Evolutionary conservation across 495 filamentous ascomycete genomes (phyloP).

Genomic region (Hyaloscypha finlandica): DNA sequence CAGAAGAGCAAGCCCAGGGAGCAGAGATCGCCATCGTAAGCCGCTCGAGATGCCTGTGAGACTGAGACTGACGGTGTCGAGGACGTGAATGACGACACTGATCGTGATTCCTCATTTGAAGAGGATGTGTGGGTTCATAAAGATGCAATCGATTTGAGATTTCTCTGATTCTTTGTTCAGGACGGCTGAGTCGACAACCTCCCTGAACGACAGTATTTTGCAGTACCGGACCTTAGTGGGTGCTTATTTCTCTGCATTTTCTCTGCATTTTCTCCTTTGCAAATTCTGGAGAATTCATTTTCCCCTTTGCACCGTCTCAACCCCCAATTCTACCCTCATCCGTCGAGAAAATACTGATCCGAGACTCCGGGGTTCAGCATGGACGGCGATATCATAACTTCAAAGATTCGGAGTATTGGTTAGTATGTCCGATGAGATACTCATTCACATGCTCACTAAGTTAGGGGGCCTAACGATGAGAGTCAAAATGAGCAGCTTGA

Average conservation of each 20-base stretch:
- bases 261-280: no score
- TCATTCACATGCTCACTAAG: not conserved
- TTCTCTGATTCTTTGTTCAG: not conserved
- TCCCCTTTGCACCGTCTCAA: no score
- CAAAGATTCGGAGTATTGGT: slow-evolving; percentile 1
- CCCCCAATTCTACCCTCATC: no score
- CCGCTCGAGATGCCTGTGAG: no score
- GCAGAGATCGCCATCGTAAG: no score
- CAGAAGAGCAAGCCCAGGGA: no score
- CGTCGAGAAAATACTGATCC: no score
- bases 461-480: slow-evolving; percentile 42
- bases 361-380: slow-evolving; percentile 12
- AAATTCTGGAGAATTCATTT: no score
- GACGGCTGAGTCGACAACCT: slow-evolving; percentile 41
- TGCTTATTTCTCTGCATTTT: no score
- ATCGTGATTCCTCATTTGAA: slow-evolving; percentile 41
- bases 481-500: slow-evolving; percentile 38
- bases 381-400: slow-evolving; percentile 42
- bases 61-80: no score
- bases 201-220: slow-evolving; percentile 44
- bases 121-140: slow-evolving; percentile 35
- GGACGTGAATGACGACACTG: slow-evolving; percentile 22
- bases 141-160: not conserved
- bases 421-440: not conserved
- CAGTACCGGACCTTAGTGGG: slow-evolving; percentile 41